Conservation (phyloP, 192 early-diverging fungal genomes). For the Coemansia pectinata region DNA sequence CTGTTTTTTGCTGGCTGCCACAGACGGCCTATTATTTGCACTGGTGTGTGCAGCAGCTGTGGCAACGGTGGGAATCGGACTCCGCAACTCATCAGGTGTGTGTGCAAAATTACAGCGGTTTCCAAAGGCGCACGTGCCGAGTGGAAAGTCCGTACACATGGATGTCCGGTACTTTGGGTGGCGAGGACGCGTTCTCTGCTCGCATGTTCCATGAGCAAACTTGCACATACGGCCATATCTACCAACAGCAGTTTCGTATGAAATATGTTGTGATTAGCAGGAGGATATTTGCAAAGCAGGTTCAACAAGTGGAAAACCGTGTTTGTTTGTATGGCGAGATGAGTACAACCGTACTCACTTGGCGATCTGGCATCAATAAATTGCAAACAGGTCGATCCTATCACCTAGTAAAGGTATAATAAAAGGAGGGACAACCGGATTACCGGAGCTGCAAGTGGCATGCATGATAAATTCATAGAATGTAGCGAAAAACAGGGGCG, state of each 20-base stretch:
- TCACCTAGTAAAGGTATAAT: neutral
- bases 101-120: conserved; percentile 96
- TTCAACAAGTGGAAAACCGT: neutral
- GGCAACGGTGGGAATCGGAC: neutral
- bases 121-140: conserved; percentile 90
- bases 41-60: conserved; percentile 15
- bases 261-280: neutral
- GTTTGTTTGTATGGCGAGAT: neutral
- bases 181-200: conserved; percentile 77
- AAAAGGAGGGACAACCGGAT: neutral
- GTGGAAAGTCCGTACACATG: conserved; percentile 87
- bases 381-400: neutral
- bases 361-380: neutral
- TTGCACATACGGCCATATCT: conserved; percentile 92
- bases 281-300: neutral
- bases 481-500: neutral
- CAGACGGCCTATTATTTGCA: neutral
- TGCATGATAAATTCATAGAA: neutral
- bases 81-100: conserved; percentile 54
- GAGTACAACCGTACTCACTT: neutral
- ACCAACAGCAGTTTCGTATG: conserved; percentile 2
- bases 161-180: conserved; percentile 97
- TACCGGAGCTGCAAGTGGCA: neutral
- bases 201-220: conserved; percentile 84
- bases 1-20: neutral